These are phyloP conservation scores for Claviceps quebecensis DNA, from an alignment of 2,329 filamentous ascomycete species.

Conservation along the genomic window DNA sequence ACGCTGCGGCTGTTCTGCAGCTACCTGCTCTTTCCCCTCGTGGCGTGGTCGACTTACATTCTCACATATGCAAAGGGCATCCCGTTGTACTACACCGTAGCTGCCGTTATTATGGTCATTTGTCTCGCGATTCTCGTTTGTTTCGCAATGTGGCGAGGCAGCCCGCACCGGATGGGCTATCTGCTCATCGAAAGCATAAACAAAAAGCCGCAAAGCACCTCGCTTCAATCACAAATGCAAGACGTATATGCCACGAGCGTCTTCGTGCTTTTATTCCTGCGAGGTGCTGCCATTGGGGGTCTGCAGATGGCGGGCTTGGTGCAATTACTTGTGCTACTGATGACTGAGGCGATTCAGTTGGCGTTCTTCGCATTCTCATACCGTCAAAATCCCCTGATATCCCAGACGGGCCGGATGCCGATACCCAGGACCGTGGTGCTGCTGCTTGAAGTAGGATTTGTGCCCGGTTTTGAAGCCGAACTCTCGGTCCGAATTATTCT, in stretches of 20 bases:
- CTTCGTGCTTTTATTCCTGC: conserved; percentile 48
- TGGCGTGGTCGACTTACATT: conserved; percentile 61
- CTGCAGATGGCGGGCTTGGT: conserved; percentile 42
- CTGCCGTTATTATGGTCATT: conserved; percentile 9
- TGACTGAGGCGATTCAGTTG: conserved; percentile 53
- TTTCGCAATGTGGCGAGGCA: conserved; percentile 16
- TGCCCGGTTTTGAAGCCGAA: not conserved
- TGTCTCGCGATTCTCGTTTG: conserved; percentile 13
- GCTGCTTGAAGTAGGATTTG: not conserved
- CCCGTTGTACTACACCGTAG: conserved; percentile 22
- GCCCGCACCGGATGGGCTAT: conserved; percentile 15
- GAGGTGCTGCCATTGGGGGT: conserved; percentile 54
- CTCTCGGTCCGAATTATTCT: not conserved
- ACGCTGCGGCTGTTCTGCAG: conserved; percentile 58
- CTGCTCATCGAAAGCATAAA: conserved; percentile 28
- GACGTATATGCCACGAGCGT: conserved; percentile 51
- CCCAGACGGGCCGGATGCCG: not conserved
- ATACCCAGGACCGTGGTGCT: not conserved
- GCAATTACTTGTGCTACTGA: conserved; percentile 53
- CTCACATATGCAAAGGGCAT: conserved; percentile 21
- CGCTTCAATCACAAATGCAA: conserved; percentile 25
- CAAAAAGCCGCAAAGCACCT: conserved; percentile 51
- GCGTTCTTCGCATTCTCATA: conserved; percentile 14
- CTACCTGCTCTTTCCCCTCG: conserved; percentile 59
- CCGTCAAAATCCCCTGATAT: conserved; percentile 21